These are phyloP conservation scores for Fusarium bactridioides DNA, from an alignment of 2,329 filamentous ascomycete genomes.

Conservation along the genomic window DNA sequence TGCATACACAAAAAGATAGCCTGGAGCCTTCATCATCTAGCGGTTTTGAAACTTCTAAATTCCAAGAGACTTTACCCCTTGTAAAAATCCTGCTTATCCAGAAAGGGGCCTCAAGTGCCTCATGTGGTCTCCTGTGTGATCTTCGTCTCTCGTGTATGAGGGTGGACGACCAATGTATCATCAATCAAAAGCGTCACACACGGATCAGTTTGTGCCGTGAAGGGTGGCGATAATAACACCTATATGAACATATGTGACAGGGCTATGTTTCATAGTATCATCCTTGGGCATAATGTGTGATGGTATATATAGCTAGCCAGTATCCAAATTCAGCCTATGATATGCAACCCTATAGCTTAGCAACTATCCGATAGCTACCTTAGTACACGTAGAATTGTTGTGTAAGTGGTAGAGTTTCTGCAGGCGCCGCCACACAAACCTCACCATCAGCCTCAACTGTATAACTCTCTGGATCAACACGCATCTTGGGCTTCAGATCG, in stretches of 20 bases:
- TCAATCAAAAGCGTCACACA: not conserved
- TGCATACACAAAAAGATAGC: not conserved
- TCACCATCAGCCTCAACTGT: conserved; percentile 84
- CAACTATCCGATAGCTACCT: conserved; percentile 10
- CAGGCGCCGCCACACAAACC: conserved; percentile 76
- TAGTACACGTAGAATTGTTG: conserved; percentile 82
- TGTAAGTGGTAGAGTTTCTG: conserved; percentile 74
- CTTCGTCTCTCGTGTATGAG: not conserved
- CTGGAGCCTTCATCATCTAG: not conserved
- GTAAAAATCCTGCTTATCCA: not conserved
- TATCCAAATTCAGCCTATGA: not conserved
- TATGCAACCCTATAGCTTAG: not conserved
- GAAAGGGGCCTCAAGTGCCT: not conserved
- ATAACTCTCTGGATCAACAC: conserved; percentile 91
- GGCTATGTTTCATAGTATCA: not conserved
- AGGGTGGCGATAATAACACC: not conserved
- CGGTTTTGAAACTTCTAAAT: not conserved
- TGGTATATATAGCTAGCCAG: not conserved
- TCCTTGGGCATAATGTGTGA: not conserved
- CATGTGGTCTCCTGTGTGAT: not conserved
- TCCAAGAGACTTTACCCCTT: not conserved
- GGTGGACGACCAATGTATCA: not conserved
- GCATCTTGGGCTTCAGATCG: conserved; percentile 83
- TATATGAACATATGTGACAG: not conserved
- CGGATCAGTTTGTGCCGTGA: not conserved